A percentile compares a stretch with the other conserved stretches of the same genome.
Evolutionary conservation across 441 rosid genomes (phyloP).

Genomic region (Kokia cookei): DNA sequence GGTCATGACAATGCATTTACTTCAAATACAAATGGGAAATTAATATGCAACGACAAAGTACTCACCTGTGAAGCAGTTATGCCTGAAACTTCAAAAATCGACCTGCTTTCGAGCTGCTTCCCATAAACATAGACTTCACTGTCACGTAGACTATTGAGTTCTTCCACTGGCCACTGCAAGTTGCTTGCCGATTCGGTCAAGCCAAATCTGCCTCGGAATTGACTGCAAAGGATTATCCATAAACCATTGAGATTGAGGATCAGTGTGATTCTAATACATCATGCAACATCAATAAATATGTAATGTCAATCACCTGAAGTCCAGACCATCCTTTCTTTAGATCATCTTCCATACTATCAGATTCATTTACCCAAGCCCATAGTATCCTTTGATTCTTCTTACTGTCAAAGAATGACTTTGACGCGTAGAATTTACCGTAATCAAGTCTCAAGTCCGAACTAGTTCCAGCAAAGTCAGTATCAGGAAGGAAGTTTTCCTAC

Average conservation of each 20-base stretch:
- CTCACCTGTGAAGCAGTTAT: slow-evolving; percentile 41
- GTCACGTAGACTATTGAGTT: slow-evolving; percentile 26
- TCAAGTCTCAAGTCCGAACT: slow-evolving; percentile 33
- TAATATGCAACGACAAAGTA: neutral
- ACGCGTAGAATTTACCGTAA: slow-evolving; percentile 49
- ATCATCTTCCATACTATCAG: slow-evolving; percentile 31
- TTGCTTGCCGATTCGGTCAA: slow-evolving; percentile 42
- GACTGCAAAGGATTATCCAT: slow-evolving; percentile 29
- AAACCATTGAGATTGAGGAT: neutral
- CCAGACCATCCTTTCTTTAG: slow-evolving; percentile 46
- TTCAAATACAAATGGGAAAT: neutral
- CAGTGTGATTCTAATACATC: neutral
- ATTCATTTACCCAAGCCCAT: slow-evolving; percentile 49
- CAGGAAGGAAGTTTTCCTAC: slow-evolving; percentile 27
- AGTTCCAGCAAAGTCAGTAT: slow-evolving; percentile 21
- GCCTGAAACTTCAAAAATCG: slow-evolving; percentile 32
- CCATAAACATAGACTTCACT: slow-evolving; percentile 14
- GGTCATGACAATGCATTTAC: neutral
- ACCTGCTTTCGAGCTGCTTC: slow-evolving; percentile 22
- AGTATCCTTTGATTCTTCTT: slow-evolving; percentile 31
- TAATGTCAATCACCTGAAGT: slow-evolving; percentile 31
- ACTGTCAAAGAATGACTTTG: slow-evolving; percentile 41
- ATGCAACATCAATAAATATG: neutral
- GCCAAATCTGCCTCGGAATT: slow-evolving; percentile 56
- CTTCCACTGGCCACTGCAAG: slow-evolving; percentile 66